Base-by-base conservation (phyloP, 1,284 basidiomycete genomes). In the Melampsora occidentalis region DNA sequence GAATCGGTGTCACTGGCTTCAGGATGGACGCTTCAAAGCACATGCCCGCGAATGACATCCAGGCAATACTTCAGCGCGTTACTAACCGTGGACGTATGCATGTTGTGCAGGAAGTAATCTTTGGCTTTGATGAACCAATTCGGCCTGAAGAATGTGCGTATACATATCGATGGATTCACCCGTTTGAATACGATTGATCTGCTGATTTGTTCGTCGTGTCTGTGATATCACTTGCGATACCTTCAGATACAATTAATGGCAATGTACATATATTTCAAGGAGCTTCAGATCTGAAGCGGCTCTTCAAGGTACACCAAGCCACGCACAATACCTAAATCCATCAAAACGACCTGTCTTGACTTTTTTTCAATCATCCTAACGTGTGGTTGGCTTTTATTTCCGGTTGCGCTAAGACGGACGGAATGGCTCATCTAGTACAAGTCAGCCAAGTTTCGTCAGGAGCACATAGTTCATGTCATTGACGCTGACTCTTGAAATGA, bases 41-140 rank as follows among this genome's bases (percentile, higher is more conserved):
- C 59, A 76, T 76, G 22, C 65, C 66, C 18, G 72, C 66, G 14
- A 31, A 9, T 39, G 72, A 76, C 18, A 57, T 76, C 25, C 25
- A n/a, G 3, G 28, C 51, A 33, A 69, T 76, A 14, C 59, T 76
- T 12, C 42, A 68, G 6, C 53, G 53, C n/a, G n/a, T 57, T 16
- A n/a, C 53, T 9, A 22, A 59, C 16, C 25, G 18, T 31, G 42
- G 35, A 4, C 12, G 46, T 2, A 61, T 62, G 18, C 20, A 59
- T 49, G 57, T 76, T 12, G 72, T 76, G 10, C 66, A 68, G 57
- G 72, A 76, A 63, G 72, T 76, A 16, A 68, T 76, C 25, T 76
- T 57, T 61, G 51, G 25, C 18, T 39, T 39, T 31, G 59, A 59
- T 63, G 72, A 76, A 68, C 57, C 66, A 7, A 76, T 76, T 20